Percentiles rank a stretch among this genome's conserved stretches.
Evolutionary conservation across 164 flowering plant genomes (phyloP).

Genomic region (Annona squamosa): DNA sequence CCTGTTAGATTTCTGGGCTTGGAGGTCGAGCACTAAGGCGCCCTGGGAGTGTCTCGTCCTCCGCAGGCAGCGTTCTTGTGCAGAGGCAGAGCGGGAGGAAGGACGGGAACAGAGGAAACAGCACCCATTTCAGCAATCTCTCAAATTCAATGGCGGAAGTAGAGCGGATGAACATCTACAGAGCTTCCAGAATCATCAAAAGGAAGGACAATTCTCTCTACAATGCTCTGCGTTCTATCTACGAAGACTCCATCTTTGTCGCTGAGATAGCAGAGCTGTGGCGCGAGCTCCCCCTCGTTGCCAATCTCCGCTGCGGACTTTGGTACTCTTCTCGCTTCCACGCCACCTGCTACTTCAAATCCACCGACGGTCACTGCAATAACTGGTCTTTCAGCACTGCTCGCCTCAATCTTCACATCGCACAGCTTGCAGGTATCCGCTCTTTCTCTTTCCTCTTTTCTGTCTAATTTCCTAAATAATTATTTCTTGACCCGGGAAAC

Average conservation of each 20-base stretch:
- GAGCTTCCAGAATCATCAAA: slow-evolving; percentile 58
- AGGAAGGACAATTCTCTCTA: slow-evolving; percentile 53
- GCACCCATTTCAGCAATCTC: neutral
- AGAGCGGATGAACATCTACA: slow-evolving; percentile 57
- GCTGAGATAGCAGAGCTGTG: slow-evolving; percentile 74
- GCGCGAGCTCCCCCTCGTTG: slow-evolving; percentile 75
- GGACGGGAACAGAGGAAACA: neutral
- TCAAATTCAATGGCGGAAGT: neutral
- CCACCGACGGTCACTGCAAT: slow-evolving; percentile 91
- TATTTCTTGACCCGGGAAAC: too few relatives aligned
- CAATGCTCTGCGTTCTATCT: slow-evolving; percentile 81
- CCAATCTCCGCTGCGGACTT: slow-evolving; percentile 91
- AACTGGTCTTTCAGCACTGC: slow-evolving; percentile 82
- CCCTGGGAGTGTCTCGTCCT: too few relatives aligned
- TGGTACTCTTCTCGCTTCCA: slow-evolving; percentile 73
- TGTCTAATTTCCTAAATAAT: neutral
- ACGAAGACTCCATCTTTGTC: slow-evolving; percentile 86
- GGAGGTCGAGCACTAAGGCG: too few relatives aligned
- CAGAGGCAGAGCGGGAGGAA: too few relatives aligned
- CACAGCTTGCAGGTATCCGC: slow-evolving; percentile 59
- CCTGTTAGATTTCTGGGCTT: too few relatives aligned
- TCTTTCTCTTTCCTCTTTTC: neutral
- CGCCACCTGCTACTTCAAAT: slow-evolving; percentile 85
- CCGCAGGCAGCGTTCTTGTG: too few relatives aligned
- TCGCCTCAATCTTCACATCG: slow-evolving; percentile 88